Base-by-base conservation (phyloP, 129 eudicot genomes). In the Logfia minima region DNA sequence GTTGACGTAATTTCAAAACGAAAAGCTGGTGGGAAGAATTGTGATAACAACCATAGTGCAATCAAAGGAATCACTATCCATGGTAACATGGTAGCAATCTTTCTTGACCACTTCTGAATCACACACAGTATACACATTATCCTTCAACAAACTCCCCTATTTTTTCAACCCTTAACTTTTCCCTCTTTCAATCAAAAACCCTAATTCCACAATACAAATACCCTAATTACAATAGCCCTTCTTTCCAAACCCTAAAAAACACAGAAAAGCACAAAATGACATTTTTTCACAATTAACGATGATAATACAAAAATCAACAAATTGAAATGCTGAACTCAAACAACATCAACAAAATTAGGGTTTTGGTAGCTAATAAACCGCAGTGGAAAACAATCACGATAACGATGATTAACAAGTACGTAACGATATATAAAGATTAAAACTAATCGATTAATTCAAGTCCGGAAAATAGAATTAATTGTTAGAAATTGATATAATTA, bases 51-150 rank as follows among this genome's bases (percentile, higher is more conserved):
- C 98, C 98, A 92, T 13, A 92, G 79, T 73, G 85, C 96, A 77
- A 92, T 92, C 81, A 92, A 86, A 55, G 98, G 98, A 74, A 90
- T 88, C 52, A 92, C 96, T 79, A 92, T 68, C 98, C 98, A 92
- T 66, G 98, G 98, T 45, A 92, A 84, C 98, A 92, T 90, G 84
- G 98, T 92, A 79, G 98, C 98, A 80, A 90, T 84, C 80, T 89
- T 78, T 83, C 98, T 81, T 62, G 98, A 92, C 94, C 96, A 92
- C 90, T 86, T 92, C 86, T 90, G 96, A 85, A 92, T 86, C 80
- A 86, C 96, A 67, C 98, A 92, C 56, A 92, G 87, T 86, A 90
- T 90, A 88, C 98, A 92, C 98, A 92, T 92, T 90, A 92, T 92
- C 94, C 92, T 81, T 65, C 73, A 62, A 52, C 70, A 61, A 53